These are phyloP conservation scores for Schizonepeta tenuifolia DNA, from an alignment of 257 asterid species.

Conservation along the genomic window DNA sequence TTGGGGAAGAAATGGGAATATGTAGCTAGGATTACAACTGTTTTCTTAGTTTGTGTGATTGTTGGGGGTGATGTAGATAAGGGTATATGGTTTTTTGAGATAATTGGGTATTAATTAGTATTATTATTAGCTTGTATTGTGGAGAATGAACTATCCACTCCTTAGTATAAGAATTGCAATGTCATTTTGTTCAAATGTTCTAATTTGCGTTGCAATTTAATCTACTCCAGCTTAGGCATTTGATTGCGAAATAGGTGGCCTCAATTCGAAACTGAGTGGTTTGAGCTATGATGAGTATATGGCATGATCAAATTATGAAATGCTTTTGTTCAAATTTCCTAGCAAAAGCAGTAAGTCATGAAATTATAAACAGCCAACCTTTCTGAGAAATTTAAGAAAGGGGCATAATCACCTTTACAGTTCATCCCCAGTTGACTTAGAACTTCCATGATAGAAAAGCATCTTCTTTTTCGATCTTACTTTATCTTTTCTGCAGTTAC, in stretches of 20 bases:
- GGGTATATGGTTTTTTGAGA: constrained; percentile 46
- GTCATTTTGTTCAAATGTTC: constrained; percentile 9
- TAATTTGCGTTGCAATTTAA: neutral
- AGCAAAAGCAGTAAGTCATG: constrained; percentile 17
- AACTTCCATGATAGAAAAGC: constrained; percentile 32
- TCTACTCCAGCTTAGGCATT: neutral
- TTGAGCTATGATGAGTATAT: constrained; percentile 5
- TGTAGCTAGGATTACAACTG: constrained; percentile 36
- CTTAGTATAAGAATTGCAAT: constrained; percentile 36
- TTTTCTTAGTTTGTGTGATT: constrained; percentile 43
- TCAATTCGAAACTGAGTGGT: neutral
- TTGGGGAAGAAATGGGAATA: constrained; percentile 45
- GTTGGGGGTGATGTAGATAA: constrained; percentile 63
- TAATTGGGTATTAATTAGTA: constrained; percentile 24
- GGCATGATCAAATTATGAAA: constrained; percentile 12
- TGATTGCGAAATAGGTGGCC: neutral
- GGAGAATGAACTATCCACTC: constrained; percentile 36
- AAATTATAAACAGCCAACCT: constrained; percentile 18
- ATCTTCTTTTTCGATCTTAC: constrained; percentile 30
- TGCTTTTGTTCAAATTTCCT: neutral
- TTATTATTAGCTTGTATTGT: constrained; percentile 35
- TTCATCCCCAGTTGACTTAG: constrained; percentile 36
- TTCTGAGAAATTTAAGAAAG: neutral
- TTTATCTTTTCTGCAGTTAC: constrained; percentile 30
- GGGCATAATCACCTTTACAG: constrained; percentile 30